Evolutionary conservation across 148 eudicot genomes (phyloP), one percentile per base, ranked within the genome.

Genomic region (Rheum nobile): DNA sequence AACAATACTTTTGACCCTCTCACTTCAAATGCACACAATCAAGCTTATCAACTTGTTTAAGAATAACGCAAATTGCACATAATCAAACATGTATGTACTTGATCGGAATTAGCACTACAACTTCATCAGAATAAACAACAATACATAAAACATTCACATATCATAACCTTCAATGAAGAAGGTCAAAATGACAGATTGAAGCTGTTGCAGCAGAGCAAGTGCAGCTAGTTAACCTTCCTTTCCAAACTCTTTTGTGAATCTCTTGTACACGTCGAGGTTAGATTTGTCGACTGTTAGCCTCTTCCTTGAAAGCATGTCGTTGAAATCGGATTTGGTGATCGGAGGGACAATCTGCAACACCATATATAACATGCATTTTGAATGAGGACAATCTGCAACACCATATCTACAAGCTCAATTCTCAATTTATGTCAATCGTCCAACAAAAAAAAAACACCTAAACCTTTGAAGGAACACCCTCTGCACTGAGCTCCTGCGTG

Each of bases 231-330:
- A 84, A 24, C 97, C 97, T 86, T 93, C 97, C 80, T 93, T 95
- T 32, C 98, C 98, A 61, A 93, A 93, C 81, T 93, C 98, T 77
- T 83, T 77, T 4, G 97, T 91, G 79, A 94, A 94, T 80, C 89
- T 86, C 87, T 91, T 96, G 42, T 91, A 95, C 46, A 91, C 89
- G n/a, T 91, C 91, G 63, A 94, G 96, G 80, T 91, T 92, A 0
- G 85, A 37, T 85, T 89, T 91, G 86, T 95, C 88, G 43, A 93
- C 97, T 4, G 98, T 89, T 68, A 95, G 98, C 83, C 82, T 91
- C 79, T 93, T 97, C 73, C 95, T 87, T 19, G 95, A 84, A 17
- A 93, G 86, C 44, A 89, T 97, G 85, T 91, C 88, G 24, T 91
- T 92, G 75, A 93, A 93, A 84, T 91, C 92, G n/a, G 75, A 77